Conservation (phyloP, 805 yeast genomes). For the Tetrapisispora taiwanensis region DNA sequence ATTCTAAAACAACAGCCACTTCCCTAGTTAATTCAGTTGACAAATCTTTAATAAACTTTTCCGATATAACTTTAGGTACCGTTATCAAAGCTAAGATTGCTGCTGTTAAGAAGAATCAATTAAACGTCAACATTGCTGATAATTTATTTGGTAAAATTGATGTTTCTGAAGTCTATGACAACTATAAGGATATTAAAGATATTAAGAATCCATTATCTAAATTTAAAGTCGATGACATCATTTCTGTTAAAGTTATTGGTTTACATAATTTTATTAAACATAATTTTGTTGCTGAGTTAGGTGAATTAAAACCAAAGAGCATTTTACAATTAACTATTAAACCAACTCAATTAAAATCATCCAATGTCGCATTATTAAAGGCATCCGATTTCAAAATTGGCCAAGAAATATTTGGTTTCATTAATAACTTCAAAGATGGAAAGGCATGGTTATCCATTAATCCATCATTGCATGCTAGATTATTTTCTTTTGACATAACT, state of each 20-base stretch:
- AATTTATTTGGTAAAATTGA: slow-evolving; percentile 74
- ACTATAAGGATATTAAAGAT: slow-evolving; percentile 45
- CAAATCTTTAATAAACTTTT: slow-evolving; percentile 33
- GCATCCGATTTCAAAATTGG: slow-evolving; percentile 39
- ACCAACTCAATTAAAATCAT: slow-evolving; percentile 29
- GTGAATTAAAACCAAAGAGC: slow-evolving; percentile 42
- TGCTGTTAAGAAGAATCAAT: slow-evolving; percentile 58
- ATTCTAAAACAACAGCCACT: slow-evolving; percentile 4
- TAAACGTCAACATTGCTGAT: slow-evolving; percentile 67
- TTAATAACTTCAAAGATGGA: slow-evolving; percentile 54
- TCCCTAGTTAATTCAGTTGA: slow-evolving; percentile 52
- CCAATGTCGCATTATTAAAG: slow-evolving; percentile 25
- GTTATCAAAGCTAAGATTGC: slow-evolving; percentile 50
- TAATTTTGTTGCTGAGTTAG: slow-evolving; percentile 55
- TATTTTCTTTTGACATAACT: slow-evolving; percentile 54
- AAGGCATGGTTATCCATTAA: slow-evolving; percentile 59
- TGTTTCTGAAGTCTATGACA: slow-evolving; percentile 55
- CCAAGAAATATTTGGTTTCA: slow-evolving; percentile 44
- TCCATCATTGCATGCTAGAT: slow-evolving; percentile 56
- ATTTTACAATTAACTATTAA: slow-evolving; percentile 58
- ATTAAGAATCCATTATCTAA: slow-evolving; percentile 45
- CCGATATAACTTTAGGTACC: slow-evolving; percentile 51
- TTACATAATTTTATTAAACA: slow-evolving; percentile 62
- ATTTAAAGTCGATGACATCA: slow-evolving; percentile 47
- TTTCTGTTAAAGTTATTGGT: slow-evolving; percentile 65